phyloP scores from a whole-genome alignment of 495 filamentous ascomycete genomes.

The Aspergillus panamensis region DNA sequence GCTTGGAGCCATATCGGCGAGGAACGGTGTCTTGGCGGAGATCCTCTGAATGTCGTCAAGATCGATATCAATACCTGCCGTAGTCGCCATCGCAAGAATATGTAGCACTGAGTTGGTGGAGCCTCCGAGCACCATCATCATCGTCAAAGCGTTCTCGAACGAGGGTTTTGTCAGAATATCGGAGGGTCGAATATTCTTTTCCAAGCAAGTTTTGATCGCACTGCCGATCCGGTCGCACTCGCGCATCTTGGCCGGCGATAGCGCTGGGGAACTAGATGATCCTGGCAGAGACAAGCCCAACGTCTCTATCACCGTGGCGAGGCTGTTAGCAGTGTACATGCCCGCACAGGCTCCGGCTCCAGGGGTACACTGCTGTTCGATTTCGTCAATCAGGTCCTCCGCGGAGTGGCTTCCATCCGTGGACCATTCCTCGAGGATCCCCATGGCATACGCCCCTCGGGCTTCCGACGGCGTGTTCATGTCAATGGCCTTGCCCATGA shows the following conservation, averaged over 20 bases:
- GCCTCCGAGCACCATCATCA: conserved; percentile 90
- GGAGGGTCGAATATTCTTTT: conserved; percentile 78
- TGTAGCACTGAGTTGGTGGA: conserved; percentile 97
- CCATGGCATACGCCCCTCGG: conserved; percentile 98
- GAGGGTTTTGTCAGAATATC: conserved; percentile 89
- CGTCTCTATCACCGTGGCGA: conserved; percentile 90
- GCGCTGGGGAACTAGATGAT: conserved; percentile 86
- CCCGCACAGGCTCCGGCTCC: conserved; percentile 91
- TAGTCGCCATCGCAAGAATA: conserved; percentile 90
- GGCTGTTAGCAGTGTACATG: conserved; percentile 99
- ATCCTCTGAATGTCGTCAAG: conserved; percentile 97
- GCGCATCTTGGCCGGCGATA: conserved; percentile 74
- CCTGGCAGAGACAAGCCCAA: conserved; percentile 95
- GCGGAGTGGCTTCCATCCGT: conserved; percentile 58
- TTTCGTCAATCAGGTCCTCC: conserved; percentile 87
- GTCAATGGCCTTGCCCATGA: conserved; percentile 64
- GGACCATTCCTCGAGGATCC: conserved; percentile 65
- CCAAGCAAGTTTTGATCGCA: conserved; percentile 79
- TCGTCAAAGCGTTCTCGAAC: conserved; percentile 93
- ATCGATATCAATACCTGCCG: conserved; percentile 85
- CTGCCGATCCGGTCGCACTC: conserved; percentile 82
- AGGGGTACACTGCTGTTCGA: conserved; percentile 79
- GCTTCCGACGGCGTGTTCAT: conserved; percentile 88
- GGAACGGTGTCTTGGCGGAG: conserved; percentile 82
- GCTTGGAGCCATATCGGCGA: conserved; percentile 93